Evolutionary conservation across 106 monocot genomes (phyloP).

Genomic region (Hemerocallis citrina): DNA sequence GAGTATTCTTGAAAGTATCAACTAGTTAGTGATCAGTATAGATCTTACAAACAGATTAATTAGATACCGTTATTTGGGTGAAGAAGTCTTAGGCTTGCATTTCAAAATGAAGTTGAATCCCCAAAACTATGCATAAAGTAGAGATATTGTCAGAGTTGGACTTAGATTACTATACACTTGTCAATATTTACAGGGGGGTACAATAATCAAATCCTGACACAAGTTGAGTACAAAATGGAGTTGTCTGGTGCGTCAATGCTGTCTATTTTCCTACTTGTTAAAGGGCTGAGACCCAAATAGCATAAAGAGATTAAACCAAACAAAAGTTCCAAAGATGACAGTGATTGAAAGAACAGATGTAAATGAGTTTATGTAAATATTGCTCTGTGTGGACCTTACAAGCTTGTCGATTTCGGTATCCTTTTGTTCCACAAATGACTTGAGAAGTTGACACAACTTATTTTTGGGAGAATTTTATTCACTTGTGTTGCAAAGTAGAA

Average conservation of each 20-base stretch:
- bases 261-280: neutral
- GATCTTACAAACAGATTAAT: neutral
- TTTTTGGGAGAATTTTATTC: neutral
- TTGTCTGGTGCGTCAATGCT: neutral
- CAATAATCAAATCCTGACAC: neutral
- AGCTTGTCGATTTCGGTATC: neutral
- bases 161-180: neutral
- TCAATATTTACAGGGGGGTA: neutral
- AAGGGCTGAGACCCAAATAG: neutral
- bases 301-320: neutral
- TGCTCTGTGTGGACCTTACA: neutral
- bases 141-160: neutral
- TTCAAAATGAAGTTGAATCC: neutral
- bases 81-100: neutral
- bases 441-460: neutral
- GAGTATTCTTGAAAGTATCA: too few relatives aligned
- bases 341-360: neutral
- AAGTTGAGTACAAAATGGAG: neutral
- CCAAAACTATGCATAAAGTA: neutral
- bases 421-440: neutral
- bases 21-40: too few relatives aligned
- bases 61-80: neutral
- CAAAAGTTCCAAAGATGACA: neutral
- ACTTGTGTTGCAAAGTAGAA: neutral
- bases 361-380: neutral